Evolutionary conservation across 2,329 filamentous ascomycete genomes (phyloP).

Genomic region (Fusarium haematococcum): DNA sequence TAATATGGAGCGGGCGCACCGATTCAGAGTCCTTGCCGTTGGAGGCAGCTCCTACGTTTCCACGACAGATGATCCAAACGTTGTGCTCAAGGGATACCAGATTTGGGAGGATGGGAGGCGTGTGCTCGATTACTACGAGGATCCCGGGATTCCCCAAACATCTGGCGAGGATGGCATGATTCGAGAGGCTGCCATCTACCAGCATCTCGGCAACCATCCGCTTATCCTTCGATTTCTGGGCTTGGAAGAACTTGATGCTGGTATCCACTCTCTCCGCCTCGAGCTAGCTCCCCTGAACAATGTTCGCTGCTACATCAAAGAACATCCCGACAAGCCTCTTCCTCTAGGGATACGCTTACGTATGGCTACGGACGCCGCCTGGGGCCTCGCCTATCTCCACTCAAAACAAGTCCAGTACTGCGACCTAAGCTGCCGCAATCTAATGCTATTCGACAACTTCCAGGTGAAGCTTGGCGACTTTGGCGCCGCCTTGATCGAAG

Average conservation of each 20-base stretch:
- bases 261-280: background rate
- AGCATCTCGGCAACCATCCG: background rate
- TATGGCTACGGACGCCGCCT: constrained; percentile 3
- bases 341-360: background rate
- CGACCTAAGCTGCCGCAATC: constrained; percentile 6
- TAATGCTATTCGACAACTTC: constrained; percentile 3
- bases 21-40: background rate
- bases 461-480: constrained; percentile 13
- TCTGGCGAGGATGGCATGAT: background rate
- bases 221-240: background rate
- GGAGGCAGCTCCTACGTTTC: background rate
- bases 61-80: background rate
- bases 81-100: background rate
- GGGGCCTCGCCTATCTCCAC: constrained; percentile 4
- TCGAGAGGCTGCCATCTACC: background rate
- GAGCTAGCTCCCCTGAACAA: constrained; percentile 1
- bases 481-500: background rate
- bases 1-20: background rate
- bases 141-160: background rate
- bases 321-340: background rate
- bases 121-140: background rate
- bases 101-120: background rate
- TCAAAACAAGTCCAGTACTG: background rate
- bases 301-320: background rate
- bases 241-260: background rate